Evolutionary conservation across 2,329 filamentous ascomycete species (phyloP).

Genomic region (Xylariomycetidae sp.): DNA sequence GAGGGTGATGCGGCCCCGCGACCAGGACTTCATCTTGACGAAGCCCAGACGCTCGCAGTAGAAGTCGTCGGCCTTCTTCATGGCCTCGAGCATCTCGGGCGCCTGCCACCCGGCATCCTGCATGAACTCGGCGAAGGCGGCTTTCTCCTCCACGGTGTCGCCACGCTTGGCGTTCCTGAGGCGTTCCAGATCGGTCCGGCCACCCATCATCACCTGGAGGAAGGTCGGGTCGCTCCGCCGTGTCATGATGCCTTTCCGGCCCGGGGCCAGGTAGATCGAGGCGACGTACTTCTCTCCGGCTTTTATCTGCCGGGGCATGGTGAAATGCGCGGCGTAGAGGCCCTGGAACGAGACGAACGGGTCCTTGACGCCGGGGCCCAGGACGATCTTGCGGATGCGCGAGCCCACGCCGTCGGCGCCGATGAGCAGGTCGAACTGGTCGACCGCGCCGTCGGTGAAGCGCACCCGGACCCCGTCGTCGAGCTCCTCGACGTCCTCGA

Average conservation of each 20-base stretch:
- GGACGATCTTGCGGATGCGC: conserved; percentile 38
- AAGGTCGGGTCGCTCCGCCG: conserved; percentile 33
- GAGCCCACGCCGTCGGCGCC: conserved; percentile 53
- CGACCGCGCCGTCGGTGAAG: conserved; percentile 38
- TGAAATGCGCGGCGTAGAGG: conserved; percentile 29
- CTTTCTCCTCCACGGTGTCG: conserved; percentile 32
- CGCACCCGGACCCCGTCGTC: conserved; percentile 13
- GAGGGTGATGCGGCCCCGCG: conserved; percentile 38
- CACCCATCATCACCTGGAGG: conserved; percentile 34
- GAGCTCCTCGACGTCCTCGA: conserved; percentile 22
- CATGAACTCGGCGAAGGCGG: conserved; percentile 33
- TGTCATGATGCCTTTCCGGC: conserved; percentile 33
- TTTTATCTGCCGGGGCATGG: conserved; percentile 26
- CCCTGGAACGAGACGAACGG: conserved; percentile 19
- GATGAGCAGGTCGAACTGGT: conserved; percentile 47
- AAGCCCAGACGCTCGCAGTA: conserved; percentile 40
- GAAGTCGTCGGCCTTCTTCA: conserved; percentile 38
- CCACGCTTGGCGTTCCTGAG: no score
- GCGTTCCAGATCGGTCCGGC: conserved; percentile 22
- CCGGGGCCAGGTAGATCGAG: conserved; percentile 32
- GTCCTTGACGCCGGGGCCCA: conserved; percentile 23
- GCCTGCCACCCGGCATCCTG: conserved; percentile 41
- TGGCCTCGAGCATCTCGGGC: conserved; percentile 34
- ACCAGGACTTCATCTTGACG: conserved; percentile 36
- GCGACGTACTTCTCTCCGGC: conserved; percentile 31